Evolutionary conservation across 352 stramenopile genomes (phyloP), one percentile per base, ranked within the genome.

Genomic region (Globisporangium rhizosaccharum): DNA sequence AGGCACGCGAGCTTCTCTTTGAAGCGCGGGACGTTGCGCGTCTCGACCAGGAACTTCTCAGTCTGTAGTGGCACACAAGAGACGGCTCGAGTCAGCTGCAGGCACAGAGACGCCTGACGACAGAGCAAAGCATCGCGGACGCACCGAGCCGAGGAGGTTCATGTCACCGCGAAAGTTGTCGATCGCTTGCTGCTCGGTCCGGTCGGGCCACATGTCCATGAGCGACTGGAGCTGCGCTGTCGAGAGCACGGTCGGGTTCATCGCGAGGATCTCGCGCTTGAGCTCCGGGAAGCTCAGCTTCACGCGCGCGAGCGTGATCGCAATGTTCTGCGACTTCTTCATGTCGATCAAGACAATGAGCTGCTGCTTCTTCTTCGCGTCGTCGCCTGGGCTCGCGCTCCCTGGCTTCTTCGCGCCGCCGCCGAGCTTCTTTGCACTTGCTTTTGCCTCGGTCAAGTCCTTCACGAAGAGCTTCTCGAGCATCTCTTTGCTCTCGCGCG

Each of bases 241-340:
- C 15, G 85, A 92, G 14, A 94, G 61, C 18, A 94, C 78, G 0
- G 75, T 86, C 51, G 85, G 62, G 53, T 92, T 92, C 75, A 94
- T 79, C 15, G 75, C 70, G 53, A 94, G 56, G 45, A 94, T 76
- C 57, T 94, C 80, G 23, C 66, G 71, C 62, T 88, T 89, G 14
- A 94, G 67, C 61, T 90, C 70, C 0, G 80, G 62, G 55, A 88
- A 92, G 9, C 63, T 55, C 23, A 90, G 59, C 65, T 92, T 92
- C 1, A 94, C 74, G 37, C 85, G 81, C 2, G 85, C 85, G 41
- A 94, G 51, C 15, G 82, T 91, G 52, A 94, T 94, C 11, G 82
- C 75, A 54, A 94, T 91, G 65, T 94, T 94, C 63, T 94, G 85
- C 20, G 82, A 87, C 54, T 92, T 94, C 53, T 94, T 94, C 79